A percentile compares a stretch with the other conserved stretches of the same genome.
phyloP scores from a whole-genome alignment of 169 alveolate species.

The Eimeria falciformis region DNA sequence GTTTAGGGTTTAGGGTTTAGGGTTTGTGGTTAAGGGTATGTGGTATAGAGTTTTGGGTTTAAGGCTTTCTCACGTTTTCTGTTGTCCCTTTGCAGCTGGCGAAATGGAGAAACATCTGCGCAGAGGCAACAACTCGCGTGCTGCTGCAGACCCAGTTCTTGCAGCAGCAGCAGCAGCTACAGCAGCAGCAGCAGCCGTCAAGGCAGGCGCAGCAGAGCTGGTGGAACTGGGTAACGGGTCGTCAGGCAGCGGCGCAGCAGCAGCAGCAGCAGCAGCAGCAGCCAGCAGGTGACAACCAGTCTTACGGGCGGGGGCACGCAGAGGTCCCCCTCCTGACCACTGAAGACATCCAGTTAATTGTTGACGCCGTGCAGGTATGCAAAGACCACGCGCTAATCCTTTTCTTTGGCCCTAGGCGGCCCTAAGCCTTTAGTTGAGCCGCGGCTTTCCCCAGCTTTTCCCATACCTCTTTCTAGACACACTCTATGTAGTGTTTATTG shows the following conservation, averaged over 20 bases:
- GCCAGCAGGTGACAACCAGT: conserved; percentile 17
- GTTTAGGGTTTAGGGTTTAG: not conserved
- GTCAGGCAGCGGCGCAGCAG: conserved; percentile 46
- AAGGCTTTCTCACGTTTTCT: not conserved
- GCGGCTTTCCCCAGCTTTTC: conserved; percentile 4
- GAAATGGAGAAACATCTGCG: conserved; percentile 87
- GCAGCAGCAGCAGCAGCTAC: conserved; percentile 81
- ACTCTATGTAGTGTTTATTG: not conserved
- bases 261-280: conserved; percentile 48
- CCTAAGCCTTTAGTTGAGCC: not conserved
- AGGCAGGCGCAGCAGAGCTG: conserved; percentile 82
- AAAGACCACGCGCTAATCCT: no score
- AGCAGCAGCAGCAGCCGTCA: conserved; percentile 77
- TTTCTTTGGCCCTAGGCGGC: not conserved
- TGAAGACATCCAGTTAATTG: conserved; percentile 80
- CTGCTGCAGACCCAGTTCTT: conserved; percentile 81
- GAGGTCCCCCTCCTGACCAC: conserved; percentile 75
- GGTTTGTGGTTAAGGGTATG: conserved; percentile 15
- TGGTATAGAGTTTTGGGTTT: not conserved
- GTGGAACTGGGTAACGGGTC: conserved; percentile 86
- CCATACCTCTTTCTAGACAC: no score
- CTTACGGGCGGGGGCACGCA: not conserved
- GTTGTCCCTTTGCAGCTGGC: conserved; percentile 81
- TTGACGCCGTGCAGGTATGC: conserved; percentile 79
- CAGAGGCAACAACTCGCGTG: conserved; percentile 78